Evolutionary conservation across 345 rosid species (phyloP), one percentile per base, ranked within the genome.

Genomic region (Noccaea bulbosa): DNA sequence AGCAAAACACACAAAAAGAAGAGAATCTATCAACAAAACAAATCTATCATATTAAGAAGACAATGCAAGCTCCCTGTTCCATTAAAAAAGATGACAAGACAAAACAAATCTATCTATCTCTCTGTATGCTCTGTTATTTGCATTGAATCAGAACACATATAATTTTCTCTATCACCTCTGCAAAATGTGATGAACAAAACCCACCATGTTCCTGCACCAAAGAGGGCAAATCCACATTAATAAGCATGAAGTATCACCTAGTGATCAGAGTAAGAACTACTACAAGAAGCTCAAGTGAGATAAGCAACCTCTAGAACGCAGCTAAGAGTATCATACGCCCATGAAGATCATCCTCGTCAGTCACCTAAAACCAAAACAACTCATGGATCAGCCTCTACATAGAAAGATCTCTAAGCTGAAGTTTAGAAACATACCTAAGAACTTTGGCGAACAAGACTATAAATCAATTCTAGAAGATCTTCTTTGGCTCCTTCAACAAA

Each of bases 281-380:
- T 53, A n/a, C n/a, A n/a, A 67, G 43, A 37, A 75, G 59, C 10
- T 51, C 64, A 44, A 63, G 74, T 39, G 70, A 55, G 35, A 49
- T 61, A 27, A 48, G 73, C 53, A 35, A 89, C 97, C 96, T 91
- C 79, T 61, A 91, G 74, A 65, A 94, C 75, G 80, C 76, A 88
- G 84, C 83, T 78, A 79, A 94, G 73, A 34, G 90, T 73, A 63
- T 72, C 63, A 69, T 91, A 94, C 3, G 96, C 95, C 78, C 95
- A 74, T 72, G 54, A 66, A 89, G 90, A 69, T 80, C 81, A 44
- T 73, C 67, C 57, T 81, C 84, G 37, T 81, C 77, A 53, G 81
- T 75, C 47, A 72, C 87, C 97, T 91, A 62, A 59, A 78, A 55
- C 54, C 69, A 69, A 61, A 52, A 68, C 48, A 34, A 32, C 61